A percentile compares a stretch with the other conserved stretches of the same genome.
These are phyloP conservation scores for Aspergillus indologenus DNA, from an alignment of 495 filamentous ascomycete genomes.

Conservation along the genomic window DNA sequence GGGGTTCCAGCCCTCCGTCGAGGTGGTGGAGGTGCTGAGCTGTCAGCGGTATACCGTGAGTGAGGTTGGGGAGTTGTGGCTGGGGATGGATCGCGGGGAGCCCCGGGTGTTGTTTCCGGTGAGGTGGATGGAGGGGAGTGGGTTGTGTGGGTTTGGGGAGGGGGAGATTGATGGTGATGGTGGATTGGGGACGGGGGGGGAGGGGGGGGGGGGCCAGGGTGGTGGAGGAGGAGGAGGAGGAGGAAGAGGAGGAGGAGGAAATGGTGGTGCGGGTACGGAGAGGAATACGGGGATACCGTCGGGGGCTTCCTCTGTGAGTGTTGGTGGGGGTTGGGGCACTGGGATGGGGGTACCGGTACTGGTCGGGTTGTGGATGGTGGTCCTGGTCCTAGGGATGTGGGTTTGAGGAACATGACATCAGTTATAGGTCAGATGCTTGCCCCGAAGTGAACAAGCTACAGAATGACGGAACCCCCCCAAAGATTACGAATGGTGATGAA, in stretches of 20 bases:
- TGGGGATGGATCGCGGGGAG: conserved; percentile 47
- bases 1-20: conserved; percentile 34
- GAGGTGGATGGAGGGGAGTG: conserved; percentile 31
- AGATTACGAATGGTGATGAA: neutral
- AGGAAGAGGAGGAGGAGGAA: neutral
- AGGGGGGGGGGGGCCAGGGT: neutral
- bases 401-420: too few species aligned
- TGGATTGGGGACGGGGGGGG: neutral
- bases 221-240: neutral
- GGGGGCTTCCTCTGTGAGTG: neutral
- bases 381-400: too few species aligned
- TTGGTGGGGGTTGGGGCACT: neutral
- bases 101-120: conserved; percentile 47
- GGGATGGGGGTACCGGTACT: neutral
- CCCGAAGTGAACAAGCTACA: too few species aligned
- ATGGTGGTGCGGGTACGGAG: neutral
- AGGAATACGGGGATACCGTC: too few species aligned
- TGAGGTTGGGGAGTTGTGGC: conserved; percentile 39
- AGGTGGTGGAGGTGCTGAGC: conserved; percentile 47
- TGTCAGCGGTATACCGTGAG: conserved; percentile 46
- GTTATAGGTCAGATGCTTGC: too few species aligned
- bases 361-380: neutral
- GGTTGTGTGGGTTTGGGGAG: conserved; percentile 32
- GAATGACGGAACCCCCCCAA: too few species aligned
- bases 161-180: conserved; percentile 16